Base-by-base conservation (phyloP, 2,329 filamentous ascomycete species). In the Arthrobotrys iridis region DNA sequence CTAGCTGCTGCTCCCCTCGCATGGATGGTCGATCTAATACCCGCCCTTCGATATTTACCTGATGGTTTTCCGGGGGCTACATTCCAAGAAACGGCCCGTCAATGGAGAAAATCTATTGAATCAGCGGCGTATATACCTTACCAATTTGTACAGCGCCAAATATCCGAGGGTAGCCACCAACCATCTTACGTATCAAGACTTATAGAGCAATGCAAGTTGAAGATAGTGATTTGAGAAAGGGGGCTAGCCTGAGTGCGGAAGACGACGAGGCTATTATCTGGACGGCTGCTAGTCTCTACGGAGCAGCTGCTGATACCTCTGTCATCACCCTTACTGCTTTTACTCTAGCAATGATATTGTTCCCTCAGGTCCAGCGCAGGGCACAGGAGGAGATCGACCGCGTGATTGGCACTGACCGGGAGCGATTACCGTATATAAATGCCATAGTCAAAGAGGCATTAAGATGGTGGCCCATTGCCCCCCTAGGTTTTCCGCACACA, bases 381-480 rank as follows among this genome's bases (percentile, higher is more conserved):
- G 83, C 85, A 0, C 84, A 85, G 71, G 82, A 82, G 18, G 86
- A 82, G 78, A 70, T 88, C 2, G 86, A 87, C 76, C 79, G 81
- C 0, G 83, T 87, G 0, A 81, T 88, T 1, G 86, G 87, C 1
- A 77, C 80, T 0, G 66, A 82, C 8, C 82, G 83, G 20, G 80
- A 82, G 0, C 80, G 81, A 2, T 78, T 89, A 6, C 86, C 86
- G 0, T 89, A 88, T 77, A 79, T 88, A 30, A 82, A 83, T 18
- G 85, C 85, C 0, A 82, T 87, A 10, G 83, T 88, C 15, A 87
- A 88, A 72, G 87, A 89, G 75, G 83, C 85, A 0, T 80, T 88
- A 8, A 83, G 87, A 1, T 88, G 87, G 86, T 83, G 86, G 3
- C 85, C 86, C 0, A 84, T 87, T 0, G 83, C 84, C 8, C 84